Evolutionary conservation across 306 rosid genomes (phyloP), one percentile per base, ranked within the genome.

Genomic region (Herpetospermum pedunculosum): DNA sequence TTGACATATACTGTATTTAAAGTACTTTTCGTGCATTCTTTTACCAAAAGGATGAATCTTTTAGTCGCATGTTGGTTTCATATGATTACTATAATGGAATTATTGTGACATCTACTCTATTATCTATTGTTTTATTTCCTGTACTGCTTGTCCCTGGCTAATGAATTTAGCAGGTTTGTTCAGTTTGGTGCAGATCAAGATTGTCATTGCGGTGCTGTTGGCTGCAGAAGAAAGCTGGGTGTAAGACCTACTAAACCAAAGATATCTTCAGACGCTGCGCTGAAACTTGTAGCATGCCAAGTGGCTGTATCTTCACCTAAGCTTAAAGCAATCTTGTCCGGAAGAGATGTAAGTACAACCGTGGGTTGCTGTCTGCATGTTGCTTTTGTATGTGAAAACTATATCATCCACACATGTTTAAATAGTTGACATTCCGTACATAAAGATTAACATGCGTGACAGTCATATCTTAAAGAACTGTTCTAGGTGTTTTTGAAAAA

Each of bases 171-270:
- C 92, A 91, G 98, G 97, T 91, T 93, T 86, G 98, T 93, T 81
- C 97, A 93, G 72, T 93, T 91, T 85, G 98, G 98, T 80, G 97
- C 98, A 84, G 98, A 93, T 83, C 98, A 93, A 91, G 98, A 89
- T 80, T 93, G 98, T 84, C 97, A 91, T 80, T 93, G 98, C 41
- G 97, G 98, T 70, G 94, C 98, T 68, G 83, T 48, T 76, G 85
- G 73, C 70, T 93, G 98, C 84, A 86, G 96, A 80, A 83, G 85
- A 78, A 87, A 91, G 86, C 81, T 93, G 54, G 98, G 98, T 32
- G 98, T 78, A 16, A 86, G 87, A 74, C 90, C 97, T 79, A 84
- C 86, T 74, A 93, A 91, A 77, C 90, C 90, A 74, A 93, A 93
- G 80, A 78, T 77, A 72, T 86, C 93, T 53, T 92, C 98, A 30